Evolutionary conservation across 306 rosid species (phyloP), one percentile per base, ranked within the genome.

Genomic region (Gillenia trifoliata): DNA sequence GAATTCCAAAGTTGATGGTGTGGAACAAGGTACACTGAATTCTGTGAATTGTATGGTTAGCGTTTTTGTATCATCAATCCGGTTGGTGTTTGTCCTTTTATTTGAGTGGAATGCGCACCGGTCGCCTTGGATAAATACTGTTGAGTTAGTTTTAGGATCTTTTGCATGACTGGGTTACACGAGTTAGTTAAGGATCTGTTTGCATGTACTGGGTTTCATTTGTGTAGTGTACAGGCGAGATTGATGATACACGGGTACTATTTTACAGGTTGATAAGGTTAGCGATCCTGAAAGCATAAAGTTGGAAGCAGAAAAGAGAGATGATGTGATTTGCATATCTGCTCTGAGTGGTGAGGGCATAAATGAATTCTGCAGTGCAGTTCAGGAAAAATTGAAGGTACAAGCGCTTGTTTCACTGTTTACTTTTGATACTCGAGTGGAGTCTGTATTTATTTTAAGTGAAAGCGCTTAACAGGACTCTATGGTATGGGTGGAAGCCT

Each of bases 401-500:
- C 79, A 60, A 56, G 60, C 49, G 64, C 52, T 60, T 17, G 16
- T 57, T 75, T 33, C 47, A 57, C 36, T 26, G 65, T 52, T 63
- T 45, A 1, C 1, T 38, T 45, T 64, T 45, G 26, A 56, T 79
- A 67, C 49, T 60, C 29, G 11, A 54, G 55, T 65, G 11, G 20
- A n/a, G 38, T 7, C 69, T 68, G 81, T 69, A 52, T 67, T 77
- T 31, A 55, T 78, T 49, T 74, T 19, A 31, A 60, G 16, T 43
- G 56, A 54, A 69, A 34, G 36, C 6, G 38, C 55, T 56, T 77
- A 43, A 72, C 82, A 94, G 99, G 93, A 92, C 75, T 79, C 96
- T 43, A 90, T 92, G 99, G 98, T 90, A 31, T 94, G 98, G 97
- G 89, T 95, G 64, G 99, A 90, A 85, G 99, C 98, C 82, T 86